These are phyloP conservation scores for Fusarium subtropicale DNA, from an alignment of 2,329 filamentous ascomycete species.

Conservation along the genomic window DNA sequence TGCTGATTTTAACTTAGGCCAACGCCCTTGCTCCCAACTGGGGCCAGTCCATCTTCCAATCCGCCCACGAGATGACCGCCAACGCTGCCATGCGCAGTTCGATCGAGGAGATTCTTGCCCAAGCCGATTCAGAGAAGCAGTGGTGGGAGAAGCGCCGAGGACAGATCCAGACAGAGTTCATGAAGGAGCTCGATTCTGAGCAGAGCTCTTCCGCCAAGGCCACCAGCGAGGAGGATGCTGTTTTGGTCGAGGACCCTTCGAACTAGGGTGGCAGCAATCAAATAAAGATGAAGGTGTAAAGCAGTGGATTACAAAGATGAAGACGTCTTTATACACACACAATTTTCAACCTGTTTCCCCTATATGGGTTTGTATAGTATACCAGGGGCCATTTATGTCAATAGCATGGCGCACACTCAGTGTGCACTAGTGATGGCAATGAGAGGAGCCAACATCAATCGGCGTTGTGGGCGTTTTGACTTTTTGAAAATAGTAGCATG, in stretches of 20 bases:
- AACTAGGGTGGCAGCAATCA: constrained; percentile 67
- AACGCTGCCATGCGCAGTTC: constrained; percentile 81
- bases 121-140: constrained; percentile 78
- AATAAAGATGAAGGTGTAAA: background rate
- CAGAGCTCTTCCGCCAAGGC: constrained; percentile 57
- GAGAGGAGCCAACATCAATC: constrained; percentile 14
- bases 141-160: constrained; percentile 92
- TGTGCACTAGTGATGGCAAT: constrained; percentile 5
- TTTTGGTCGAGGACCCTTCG: constrained; percentile 76
- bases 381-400: constrained; percentile 4
- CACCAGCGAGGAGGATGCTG: constrained; percentile 61
- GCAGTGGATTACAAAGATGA: background rate
- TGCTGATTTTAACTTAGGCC: constrained; percentile 67
- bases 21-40: constrained; percentile 90
- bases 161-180: constrained; percentile 79
- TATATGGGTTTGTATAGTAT: constrained; percentile 24
- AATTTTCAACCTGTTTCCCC: constrained; percentile 2
- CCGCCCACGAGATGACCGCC: constrained; percentile 93
- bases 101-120: constrained; percentile 78
- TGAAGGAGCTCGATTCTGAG: constrained; percentile 83
- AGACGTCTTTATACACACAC: constrained; percentile 5
- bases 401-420: constrained; percentile 5
- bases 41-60: constrained; percentile 97
- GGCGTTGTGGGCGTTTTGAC: constrained; percentile 30
- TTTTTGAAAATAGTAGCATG: constrained; percentile 38